Percentiles rank a stretch among this genome's conserved stretches.
These are phyloP conservation scores for Taphrina flavorubra DNA, from an alignment of 1,139 yeast genomes.

Conservation along the genomic window DNA sequence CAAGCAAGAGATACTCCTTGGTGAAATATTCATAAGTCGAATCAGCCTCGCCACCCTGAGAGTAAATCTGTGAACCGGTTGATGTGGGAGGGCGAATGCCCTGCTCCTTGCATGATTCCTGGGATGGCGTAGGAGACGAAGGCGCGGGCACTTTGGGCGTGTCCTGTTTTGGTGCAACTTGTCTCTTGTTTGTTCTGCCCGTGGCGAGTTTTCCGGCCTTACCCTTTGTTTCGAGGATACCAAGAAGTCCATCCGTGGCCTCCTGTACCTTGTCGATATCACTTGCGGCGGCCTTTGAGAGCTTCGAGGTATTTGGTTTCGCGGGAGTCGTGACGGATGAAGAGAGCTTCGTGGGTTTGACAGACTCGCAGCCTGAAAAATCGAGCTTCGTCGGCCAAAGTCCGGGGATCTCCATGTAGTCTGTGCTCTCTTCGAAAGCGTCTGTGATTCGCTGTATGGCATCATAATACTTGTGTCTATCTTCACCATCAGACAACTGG, in stretches of 20 bases:
- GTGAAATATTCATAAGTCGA: slow-evolving; percentile 88
- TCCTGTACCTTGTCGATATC: slow-evolving; percentile 3
- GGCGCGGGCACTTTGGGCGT: background rate
- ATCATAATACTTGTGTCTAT: slow-evolving; percentile 70
- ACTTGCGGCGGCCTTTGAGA: background rate
- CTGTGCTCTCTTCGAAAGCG: slow-evolving; percentile 52
- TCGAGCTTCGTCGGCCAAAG: slow-evolving; percentile 58
- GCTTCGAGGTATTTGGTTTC: background rate
- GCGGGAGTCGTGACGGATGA: background rate
- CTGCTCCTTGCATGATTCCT: slow-evolving; percentile 8
- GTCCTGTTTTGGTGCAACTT: background rate
- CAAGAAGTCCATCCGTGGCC: slow-evolving; percentile 16
- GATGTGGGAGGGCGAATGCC: slow-evolving; percentile 14
- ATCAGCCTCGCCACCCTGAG: slow-evolving; percentile 78
- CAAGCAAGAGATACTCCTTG: slow-evolving; percentile 69
- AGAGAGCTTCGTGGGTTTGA: background rate
- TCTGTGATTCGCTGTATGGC: slow-evolving; percentile 58
- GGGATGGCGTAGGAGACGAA: background rate
- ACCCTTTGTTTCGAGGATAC: background rate
- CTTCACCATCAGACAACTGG: slow-evolving; percentile 74
- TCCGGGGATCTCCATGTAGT: slow-evolving; percentile 52
- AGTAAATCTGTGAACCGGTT: slow-evolving; percentile 19
- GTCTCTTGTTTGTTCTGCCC: background rate
- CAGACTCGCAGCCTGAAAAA: slow-evolving; percentile 58
- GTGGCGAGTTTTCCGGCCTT: background rate